Evolutionary conservation across 2,329 filamentous ascomycete species (phyloP).

Genomic region (Hypoxylon sp.): DNA sequence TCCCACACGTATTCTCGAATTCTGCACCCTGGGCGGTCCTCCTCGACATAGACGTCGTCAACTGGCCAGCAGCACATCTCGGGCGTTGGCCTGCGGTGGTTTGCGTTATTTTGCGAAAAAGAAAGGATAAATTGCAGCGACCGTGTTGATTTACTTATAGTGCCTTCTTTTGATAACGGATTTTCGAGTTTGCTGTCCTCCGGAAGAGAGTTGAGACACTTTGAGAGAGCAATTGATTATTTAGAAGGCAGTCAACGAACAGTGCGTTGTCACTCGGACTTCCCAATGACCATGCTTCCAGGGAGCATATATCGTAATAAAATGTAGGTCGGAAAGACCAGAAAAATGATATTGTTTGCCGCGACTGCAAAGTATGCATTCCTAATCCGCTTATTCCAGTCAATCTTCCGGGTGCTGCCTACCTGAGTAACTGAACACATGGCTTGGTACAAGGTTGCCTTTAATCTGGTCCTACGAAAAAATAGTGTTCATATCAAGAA

Average conservation of each 20-base stretch:
- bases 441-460: background rate
- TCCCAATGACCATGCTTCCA: background rate
- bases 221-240: background rate
- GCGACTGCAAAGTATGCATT: background rate
- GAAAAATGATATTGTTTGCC: slow-evolving; percentile 9
- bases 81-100: slow-evolving; percentile 23
- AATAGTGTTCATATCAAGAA: background rate
- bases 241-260: slow-evolving; percentile 11
- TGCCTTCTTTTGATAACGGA: background rate
- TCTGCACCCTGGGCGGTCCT: slow-evolving; percentile 51
- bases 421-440: background rate
- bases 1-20: slow-evolving; percentile 53
- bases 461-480: slow-evolving; percentile 1
- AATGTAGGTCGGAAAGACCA: background rate
- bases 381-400: slow-evolving; percentile 1
- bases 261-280: slow-evolving; percentile 1
- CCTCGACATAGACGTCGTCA: slow-evolving; percentile 64
- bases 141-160: background rate
- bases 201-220: background rate
- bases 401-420: slow-evolving; percentile 7
- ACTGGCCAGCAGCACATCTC: slow-evolving; percentile 70
- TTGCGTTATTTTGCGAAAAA: background rate
- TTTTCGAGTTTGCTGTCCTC: background rate
- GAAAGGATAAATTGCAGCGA: background rate
- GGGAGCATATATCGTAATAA: background rate